Base-by-base conservation (phyloP, 2,329 filamentous ascomycete species). In the Colletotrichum horii region DNA sequence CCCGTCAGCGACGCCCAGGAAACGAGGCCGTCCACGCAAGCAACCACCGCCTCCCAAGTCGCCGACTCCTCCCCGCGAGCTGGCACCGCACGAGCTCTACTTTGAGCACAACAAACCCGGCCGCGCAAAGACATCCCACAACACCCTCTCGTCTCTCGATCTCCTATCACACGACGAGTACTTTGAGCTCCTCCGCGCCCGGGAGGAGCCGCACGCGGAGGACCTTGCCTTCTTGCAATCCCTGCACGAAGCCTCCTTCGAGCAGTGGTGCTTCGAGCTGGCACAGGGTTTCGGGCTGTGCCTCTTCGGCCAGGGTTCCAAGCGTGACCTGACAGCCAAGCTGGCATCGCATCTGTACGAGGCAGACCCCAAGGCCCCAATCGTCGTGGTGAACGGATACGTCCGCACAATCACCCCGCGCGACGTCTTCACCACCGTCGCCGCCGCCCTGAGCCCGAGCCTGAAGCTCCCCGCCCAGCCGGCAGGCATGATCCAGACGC, bases 81-180 rank as follows among this genome's bases (percentile, higher is more conserved):
- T 98, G 3, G 94, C 96, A 7, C 89, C 96, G 0, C 95, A 98
- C 81, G 97, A 98, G 83, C 91, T 94, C 78, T 99, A 97, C 86
- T 98, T 99, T 83, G 95, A 94, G 81, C 95, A 98, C 81, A 98
- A 98, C 82, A 93, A 95, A 64, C 93, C 95, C 0, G 96, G 95
- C 3, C 90, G 92, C 6, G 89, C 92, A 60, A 96, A 96, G 84
- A 98, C 96, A 0, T 98, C 96, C 2, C 94, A 95, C 82, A 97
- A 97, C 78, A 98, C 92, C 0, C 88, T 98, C 7, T 90, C 93
- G 1, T 92, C 93, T 6, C 87, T 97, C 38, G 88, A 91, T 6
- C 88, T 98, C 14, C 91, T 98, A 72, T 96, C 94, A 2, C 96
- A 98, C 81, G 96, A 98, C 73, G 95, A 98, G 82, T 99, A 97